Base-by-base conservation (phyloP, 2,329 filamentous ascomycete genomes). In the Colletotrichum theobromicola region DNA sequence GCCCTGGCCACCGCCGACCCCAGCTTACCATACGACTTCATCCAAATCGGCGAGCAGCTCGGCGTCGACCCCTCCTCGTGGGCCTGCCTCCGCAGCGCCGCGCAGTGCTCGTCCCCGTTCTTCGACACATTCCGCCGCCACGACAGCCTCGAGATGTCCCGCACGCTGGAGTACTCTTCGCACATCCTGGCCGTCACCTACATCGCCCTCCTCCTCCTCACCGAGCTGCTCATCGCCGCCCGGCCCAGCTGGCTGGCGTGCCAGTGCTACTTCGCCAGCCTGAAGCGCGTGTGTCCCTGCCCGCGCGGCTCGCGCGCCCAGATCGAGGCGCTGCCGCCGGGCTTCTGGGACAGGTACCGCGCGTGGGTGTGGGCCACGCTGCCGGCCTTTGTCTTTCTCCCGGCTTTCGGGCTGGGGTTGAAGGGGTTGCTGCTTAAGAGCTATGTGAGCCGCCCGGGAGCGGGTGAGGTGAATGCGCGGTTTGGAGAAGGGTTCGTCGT, bases 281-380 rank as follows among this genome's bases (percentile, higher is more conserved):
- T 76, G 21, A 76, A 74, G 74, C 57, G 74, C 26, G 24, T 67
- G 4, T 76, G 70, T 24, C 74, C 75, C 7, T 76, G 75, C 60
- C 75, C 75, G n/a, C 66, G 63, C 21, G 75, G 74, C 62, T 42
- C 74, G 32, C 69, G 73, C 26, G 55, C 60, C 46, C 70, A 76
- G 62, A 76, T 76, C 24, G 73, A 76, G 58, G 65, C 61, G 4
- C 58, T 76, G 15, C 24, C 74, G 35, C 2, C 50, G 9, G n/a
- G 9, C 4, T 76, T 76, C 35, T 76, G 75, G 75, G 74, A 76
- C 64, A 55, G 70, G 16, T 76, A 74, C 15, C 57, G 75, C n/a
- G 21, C 66, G 57, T 74, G 75, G 75, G 57, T 34, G 21, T 74
- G 70, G 73, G 3, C 5, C 9, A 30, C 66, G 12, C 1, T 74